A percentile compares a stretch with the other conserved stretches of the same genome.
Evolutionary conservation across 176 grass and related monocot genomes (phyloP).

Genomic region (Oryza meridionalis): DNA sequence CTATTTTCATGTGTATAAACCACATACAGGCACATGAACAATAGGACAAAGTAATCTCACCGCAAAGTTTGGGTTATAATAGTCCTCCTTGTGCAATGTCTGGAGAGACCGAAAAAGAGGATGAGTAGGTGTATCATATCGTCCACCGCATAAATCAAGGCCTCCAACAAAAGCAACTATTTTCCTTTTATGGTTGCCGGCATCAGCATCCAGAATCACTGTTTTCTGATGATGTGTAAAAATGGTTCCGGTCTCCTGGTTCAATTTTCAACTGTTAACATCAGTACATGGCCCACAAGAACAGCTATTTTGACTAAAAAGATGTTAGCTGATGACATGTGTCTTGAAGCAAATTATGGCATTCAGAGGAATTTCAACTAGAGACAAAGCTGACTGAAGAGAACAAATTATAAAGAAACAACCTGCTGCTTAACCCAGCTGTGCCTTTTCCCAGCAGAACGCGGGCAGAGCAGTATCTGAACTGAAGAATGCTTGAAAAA

Average conservation of each 20-base stretch:
- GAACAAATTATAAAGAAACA: not conserved
- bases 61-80: conserved; percentile 89
- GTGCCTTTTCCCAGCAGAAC: conserved; percentile 76
- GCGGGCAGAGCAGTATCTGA: conserved; percentile 74
- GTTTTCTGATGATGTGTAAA: conserved; percentile 98
- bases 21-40: not conserved
- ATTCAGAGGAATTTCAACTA: not conserved
- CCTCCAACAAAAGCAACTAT: conserved; percentile 92
- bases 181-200: conserved; percentile 66
- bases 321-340: not conserved
- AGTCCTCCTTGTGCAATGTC: conserved; percentile 91
- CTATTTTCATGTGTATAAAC: not conserved
- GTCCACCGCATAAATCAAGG: conserved; percentile 89
- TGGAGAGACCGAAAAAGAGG: conserved; percentile 67
- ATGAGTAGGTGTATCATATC: conserved; percentile 85
- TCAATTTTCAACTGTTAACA: not conserved
- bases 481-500: conserved; percentile 95
- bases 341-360: not conserved
- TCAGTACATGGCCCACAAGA: conserved; percentile 2
- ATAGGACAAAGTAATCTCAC: conserved; percentile 27
- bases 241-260: conserved; percentile 91
- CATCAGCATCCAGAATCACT: conserved; percentile 81
- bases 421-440: conserved; percentile 86
- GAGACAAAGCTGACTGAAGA: too few species aligned
- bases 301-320: not conserved